Conservation (phyloP, 176 grass and related monocot genomes). For the Oryza glaberrima region DNA sequence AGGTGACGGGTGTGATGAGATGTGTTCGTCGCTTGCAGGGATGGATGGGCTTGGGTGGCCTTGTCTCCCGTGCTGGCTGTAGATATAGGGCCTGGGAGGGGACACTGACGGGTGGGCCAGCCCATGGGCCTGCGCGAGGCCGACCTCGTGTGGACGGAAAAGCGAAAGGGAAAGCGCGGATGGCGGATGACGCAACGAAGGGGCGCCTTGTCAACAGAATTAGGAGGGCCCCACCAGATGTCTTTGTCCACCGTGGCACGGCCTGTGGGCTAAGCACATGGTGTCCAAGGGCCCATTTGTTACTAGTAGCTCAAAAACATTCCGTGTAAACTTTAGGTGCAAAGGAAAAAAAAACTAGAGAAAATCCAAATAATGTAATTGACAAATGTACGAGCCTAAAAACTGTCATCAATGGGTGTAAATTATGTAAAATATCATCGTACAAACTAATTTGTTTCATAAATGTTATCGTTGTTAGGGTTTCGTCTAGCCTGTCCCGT, state of each 20-base stretch:
- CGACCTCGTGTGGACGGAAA: not conserved
- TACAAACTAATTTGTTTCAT: too few relatives aligned
- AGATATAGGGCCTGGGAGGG: not conserved
- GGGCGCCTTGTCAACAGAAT: not conserved
- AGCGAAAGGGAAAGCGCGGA: not conserved
- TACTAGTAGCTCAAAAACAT: too few relatives aligned
- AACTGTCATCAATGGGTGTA: too few relatives aligned
- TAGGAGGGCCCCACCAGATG: not conserved
- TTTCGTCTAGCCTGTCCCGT: too few relatives aligned
- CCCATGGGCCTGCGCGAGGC: not conserved
- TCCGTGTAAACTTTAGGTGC: too few relatives aligned
- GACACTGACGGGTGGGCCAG: not conserved
- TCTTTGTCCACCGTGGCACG: not conserved
- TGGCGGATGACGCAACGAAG: not conserved
- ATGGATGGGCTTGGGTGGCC: not conserved
- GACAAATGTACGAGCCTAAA: too few relatives aligned
- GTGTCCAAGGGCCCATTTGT: too few relatives aligned
- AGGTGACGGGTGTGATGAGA: not conserved
- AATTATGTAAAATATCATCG: too few relatives aligned
- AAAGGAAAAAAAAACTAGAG: too few relatives aligned
- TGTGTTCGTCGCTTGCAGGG: not conserved
- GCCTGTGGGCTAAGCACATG: not conserved
- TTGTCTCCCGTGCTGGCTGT: not conserved
- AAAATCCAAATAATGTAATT: too few relatives aligned
- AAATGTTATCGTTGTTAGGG: too few relatives aligned